Evolutionary conservation across 2,329 filamentous ascomycete genomes (phyloP), one percentile per base, ranked within the genome.

Genomic region (Trichoderma breve): DNA sequence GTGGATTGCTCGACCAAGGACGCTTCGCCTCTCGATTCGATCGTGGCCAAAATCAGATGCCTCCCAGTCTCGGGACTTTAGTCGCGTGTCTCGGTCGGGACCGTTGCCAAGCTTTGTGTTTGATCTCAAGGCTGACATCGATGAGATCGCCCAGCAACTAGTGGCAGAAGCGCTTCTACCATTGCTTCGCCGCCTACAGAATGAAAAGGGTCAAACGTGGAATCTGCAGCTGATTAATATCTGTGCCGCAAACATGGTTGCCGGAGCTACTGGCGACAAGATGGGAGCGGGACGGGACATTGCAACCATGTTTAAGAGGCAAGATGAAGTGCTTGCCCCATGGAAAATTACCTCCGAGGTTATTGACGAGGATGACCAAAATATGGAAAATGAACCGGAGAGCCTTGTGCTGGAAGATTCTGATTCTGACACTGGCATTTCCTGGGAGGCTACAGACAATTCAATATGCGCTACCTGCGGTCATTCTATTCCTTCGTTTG

Each of bases 181-280:
- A 0, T 87, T 97, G 79, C 94, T 97, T 77, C 89, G 90, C 15
- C 90, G 89, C 73, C 84, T 97, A 14, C 91, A 95, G 74, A 86
- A 90, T 0, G 90, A 92, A 73, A 88, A 86, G 73, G 83, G 85
- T 8, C 87, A 86, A 73, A 84, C 85, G 9, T 97, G 93, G 92
- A 93, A 95, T 75, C 81, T 98, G 21, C 93, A 92, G 74, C 83
- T 98, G 66, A 85, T 98, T 72, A 98, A 98, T 75, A 84, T 98
- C 26, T 95, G 93, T 60, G 94, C 93, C 8, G 92, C 93, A 15
- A 97, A 97, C 78, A 95, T 98, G 91, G 86, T 86, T 1, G 84
- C 87, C 53, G 84, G 83, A 18, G 89, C 87, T 5, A 83, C 83
- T 15, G 84, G 87, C 47, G 80, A 81, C 51, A 82, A 85, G 72